Base-by-base conservation (phyloP, 192 early-diverging fungal species). In the Phlyctochytrium bullatum region DNA sequence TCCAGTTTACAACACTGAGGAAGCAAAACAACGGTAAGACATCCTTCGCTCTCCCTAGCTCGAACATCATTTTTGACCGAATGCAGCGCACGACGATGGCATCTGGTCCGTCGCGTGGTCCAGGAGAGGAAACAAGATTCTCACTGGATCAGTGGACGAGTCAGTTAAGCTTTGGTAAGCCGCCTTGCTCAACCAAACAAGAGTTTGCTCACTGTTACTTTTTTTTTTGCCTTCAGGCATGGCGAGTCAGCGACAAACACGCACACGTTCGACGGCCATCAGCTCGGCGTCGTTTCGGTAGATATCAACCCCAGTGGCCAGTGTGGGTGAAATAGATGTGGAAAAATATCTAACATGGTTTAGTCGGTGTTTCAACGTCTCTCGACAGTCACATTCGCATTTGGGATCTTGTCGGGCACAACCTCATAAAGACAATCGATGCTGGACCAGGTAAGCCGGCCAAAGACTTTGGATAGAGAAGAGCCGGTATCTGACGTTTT, bases 101-200 rank as follows among this genome's bases (percentile, higher is more conserved):
- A 90, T 94, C 63, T 94, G 92, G 92, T 71, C 82, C 52, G 88
- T 90, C 3, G 83, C 86, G n/a, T 94, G 92, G 91, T 81, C 86
- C 25, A 78, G 76, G 32, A 72, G 81, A 51, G 79, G 83, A 6
- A 83, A 90, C 69, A 66, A 79, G 40, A 88, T 94, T 14, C 68
- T 89, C 23, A 89, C 92, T 33, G 91, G 90, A 16, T 91, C 90
- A 33, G 82, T 88, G 3, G 92, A 94, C 61, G 85, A 87, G 40
- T 87, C 88, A 14, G 81, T 93, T 64, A 92, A 90, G 71, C 76
- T 89, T 69, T 94, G 92, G 91, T 90, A 76, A 29, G n/a, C n/a
- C n/a, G n/a, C n/a, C n/a, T n/a, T n/a, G n/a, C n/a, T n/a, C n/a
- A n/a, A n/a, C n/a, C n/a, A n/a, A n/a, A n/a, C n/a, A n/a, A n/a